phyloP scores from a whole-genome alignment of 192 early-diverging fungal genomes.

The Rhizoclosmatium globosum region DNA sequence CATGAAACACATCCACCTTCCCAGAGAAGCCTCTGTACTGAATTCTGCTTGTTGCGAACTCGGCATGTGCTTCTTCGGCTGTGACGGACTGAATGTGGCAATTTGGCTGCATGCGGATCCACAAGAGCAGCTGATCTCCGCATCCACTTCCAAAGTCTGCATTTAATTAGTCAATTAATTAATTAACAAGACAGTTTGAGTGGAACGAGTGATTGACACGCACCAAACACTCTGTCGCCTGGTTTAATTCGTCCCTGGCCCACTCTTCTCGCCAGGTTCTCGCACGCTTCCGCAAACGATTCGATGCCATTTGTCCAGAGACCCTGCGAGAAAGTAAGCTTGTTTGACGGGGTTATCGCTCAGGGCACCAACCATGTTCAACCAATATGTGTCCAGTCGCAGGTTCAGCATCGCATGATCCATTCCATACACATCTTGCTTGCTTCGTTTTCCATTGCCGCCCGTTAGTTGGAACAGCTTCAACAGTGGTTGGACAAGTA shows the following conservation, averaged over 20 bases:
- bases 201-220: neutral
- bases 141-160: constrained; percentile 52
- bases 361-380: constrained; percentile 49
- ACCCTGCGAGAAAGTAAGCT: neutral
- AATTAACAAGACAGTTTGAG: neutral
- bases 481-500: neutral
- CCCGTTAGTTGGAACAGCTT: neutral
- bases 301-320: constrained; percentile 21
- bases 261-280: constrained; percentile 24
- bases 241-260: neutral
- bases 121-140: constrained; percentile 49
- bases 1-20: constrained; percentile 24
- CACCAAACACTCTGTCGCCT: neutral
- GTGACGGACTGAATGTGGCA: constrained; percentile 38
- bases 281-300: constrained; percentile 27
- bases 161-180: neutral
- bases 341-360: neutral
- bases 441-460: neutral
- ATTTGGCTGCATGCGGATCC: constrained; percentile 21
- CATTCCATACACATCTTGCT: constrained; percentile 38
- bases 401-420: constrained; percentile 49
- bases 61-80: constrained; percentile 40
- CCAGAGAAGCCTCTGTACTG: neutral
- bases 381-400: constrained; percentile 34
- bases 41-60: constrained; percentile 30